A percentile compares a stretch with the other conserved stretches of the same genome.
Evolutionary conservation across 2,329 filamentous ascomycete genomes (phyloP).

Genomic region (Alternaria sp.): DNA sequence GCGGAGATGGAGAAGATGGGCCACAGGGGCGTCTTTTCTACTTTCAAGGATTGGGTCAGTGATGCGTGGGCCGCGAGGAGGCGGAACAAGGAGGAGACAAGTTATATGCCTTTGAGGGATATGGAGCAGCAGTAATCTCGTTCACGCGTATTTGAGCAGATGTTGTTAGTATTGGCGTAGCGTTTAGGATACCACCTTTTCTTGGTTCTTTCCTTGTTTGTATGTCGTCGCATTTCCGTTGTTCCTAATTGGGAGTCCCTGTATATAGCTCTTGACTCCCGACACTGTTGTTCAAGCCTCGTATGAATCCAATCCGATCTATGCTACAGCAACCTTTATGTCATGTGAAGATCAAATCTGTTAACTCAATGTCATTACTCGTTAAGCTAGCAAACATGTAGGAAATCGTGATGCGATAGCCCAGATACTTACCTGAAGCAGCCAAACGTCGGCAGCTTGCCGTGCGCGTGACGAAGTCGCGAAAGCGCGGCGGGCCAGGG

Average conservation of each 20-base stretch:
- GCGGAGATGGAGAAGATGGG: constrained; percentile 30
- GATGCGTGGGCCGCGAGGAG: constrained; percentile 44
- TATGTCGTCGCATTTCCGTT: background rate
- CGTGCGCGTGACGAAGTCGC: constrained; percentile 23
- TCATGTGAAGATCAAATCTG: background rate
- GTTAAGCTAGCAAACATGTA: background rate
- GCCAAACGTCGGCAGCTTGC: background rate
- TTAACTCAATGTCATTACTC: background rate
- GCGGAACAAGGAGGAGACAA: constrained; percentile 48
- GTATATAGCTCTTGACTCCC: constrained; percentile 9
- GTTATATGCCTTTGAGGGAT: constrained; percentile 56
- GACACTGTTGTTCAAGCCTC: background rate
- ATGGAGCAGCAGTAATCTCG: constrained; percentile 43
- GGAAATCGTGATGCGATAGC: background rate
- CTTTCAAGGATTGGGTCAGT: constrained; percentile 34
- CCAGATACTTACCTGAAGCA: constrained; percentile 1
- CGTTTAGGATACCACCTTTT: constrained; percentile 20
- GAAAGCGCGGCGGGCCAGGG: constrained; percentile 21
- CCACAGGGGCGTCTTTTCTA: constrained; percentile 29
- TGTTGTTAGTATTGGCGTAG: constrained; percentile 1
- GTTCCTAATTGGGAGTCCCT: constrained; percentile 3
- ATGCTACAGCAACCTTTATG: background rate
- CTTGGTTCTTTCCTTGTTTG: constrained; percentile 1
- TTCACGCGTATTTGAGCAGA: background rate
- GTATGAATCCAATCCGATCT: background rate